These are phyloP conservation scores for Globisporangium megalacanthum DNA, from an alignment of 352 stramenopile species.

Conservation along the genomic window DNA sequence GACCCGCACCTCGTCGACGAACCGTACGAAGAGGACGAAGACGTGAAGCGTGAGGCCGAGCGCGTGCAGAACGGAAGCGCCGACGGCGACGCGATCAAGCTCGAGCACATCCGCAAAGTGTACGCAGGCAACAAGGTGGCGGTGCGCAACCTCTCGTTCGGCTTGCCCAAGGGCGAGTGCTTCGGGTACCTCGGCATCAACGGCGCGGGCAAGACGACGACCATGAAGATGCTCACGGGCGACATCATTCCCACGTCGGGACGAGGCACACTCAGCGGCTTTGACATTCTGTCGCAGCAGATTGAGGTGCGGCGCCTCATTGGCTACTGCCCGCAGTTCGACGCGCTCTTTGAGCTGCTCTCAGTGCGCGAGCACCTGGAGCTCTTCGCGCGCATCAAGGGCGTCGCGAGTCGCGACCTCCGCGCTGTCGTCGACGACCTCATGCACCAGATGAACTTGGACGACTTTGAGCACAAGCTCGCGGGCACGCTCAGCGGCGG, in stretches of 20 bases:
- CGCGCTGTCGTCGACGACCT: slow-evolving; percentile 51
- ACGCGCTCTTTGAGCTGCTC: slow-evolving; percentile 79
- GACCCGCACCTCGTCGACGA: slow-evolving; percentile 32
- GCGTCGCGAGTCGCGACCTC: slow-evolving; percentile 34
- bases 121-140: slow-evolving; percentile 65
- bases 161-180: slow-evolving; percentile 81
- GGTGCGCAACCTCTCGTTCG: slow-evolving; percentile 73
- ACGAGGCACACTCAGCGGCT: slow-evolving; percentile 46
- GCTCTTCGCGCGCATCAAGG: slow-evolving; percentile 90
- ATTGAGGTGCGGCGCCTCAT: slow-evolving; percentile 70
- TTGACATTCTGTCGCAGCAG: slow-evolving; percentile 73
- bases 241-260: slow-evolving; percentile 64
- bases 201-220: slow-evolving; percentile 93
- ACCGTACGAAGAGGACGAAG: slow-evolving; percentile 36
- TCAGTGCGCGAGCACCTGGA: slow-evolving; percentile 86
- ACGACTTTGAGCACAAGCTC: slow-evolving; percentile 60
- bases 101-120: slow-evolving; percentile 33
- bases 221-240: slow-evolving; percentile 94
- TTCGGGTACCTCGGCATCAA: slow-evolving; percentile 96
- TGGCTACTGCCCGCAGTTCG: slow-evolving; percentile 92
- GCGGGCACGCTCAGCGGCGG: slow-evolving; percentile 64
- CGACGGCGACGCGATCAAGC: slow-evolving; percentile 29
- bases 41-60: slow-evolving; percentile 34
- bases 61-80: slow-evolving; percentile 24
- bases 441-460: slow-evolving; percentile 53